Base-by-base conservation (phyloP, 768 basidiomycete species). In the Amyloporia xantha region DNA sequence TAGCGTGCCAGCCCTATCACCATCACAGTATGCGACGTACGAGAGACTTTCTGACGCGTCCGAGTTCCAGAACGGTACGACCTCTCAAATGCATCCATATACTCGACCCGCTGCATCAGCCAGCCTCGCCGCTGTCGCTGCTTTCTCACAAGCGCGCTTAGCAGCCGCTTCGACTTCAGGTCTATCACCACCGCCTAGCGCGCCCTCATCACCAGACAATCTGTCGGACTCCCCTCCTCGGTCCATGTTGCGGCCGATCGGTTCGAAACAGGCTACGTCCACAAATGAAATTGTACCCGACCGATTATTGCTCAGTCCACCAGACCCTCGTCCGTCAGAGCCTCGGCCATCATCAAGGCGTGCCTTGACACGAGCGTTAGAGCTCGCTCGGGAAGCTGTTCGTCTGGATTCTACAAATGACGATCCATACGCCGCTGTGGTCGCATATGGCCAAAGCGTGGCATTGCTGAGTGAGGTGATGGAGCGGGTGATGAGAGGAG, bases 331-430 rank as follows among this genome's bases (percentile, higher is more conserved):
- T 35, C 68, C 75, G 49, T 71, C 65, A 12, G 81, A 82, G 53
- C 68, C 74, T 43, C 75, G 75, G 19, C 84, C 84, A 10, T 91
- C 91, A 17, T 92, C 91, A 23, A 80, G 91, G 49, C 79, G 86
- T 47, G 90, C 92, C 23, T 72, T 95, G 23, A 94, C 92, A 15
- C 75, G 78, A 56, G 92, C 91, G 1, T 71, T 95, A 41, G 88
- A 92, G 58, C 76, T 93, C 11, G 92, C 92, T 12, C 82, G 91
- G 27, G 86, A 91, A 65, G 92, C 92, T 7, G 92, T 95, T 37
- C 80, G 82, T 57, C 79, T 93, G 28, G 92, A 95, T 62, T 80
- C 86, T 4, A 86, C 83, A 13, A 91, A 91, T 53, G 87, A 93
- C 63, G 86, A 92, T 56, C 90, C 91, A 13, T 78, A 87, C 57